Base-by-base conservation (phyloP, 345 rosid genomes). In the Gossypium turneri region DNA sequence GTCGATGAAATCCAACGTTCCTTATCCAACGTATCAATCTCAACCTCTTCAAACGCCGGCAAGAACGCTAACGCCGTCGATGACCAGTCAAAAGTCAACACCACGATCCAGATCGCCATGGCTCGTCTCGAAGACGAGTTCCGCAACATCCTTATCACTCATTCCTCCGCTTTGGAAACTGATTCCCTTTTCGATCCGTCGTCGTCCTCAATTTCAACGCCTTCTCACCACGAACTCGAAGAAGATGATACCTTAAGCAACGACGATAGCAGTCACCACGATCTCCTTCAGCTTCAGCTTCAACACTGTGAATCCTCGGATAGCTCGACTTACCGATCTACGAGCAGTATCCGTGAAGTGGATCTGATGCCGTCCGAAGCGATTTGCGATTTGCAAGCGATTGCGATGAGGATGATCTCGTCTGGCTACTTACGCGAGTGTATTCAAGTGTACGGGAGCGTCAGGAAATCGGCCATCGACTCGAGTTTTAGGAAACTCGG, bases 61-160 rank as follows among this genome's bases (percentile, higher is more conserved):
- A 34, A 34, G 41, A 34, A 22, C 16, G 29, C 11, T 41, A 15
- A 4, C n/a, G 16, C 4, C 58, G 85, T 75, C 16, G 80, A 77
- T 20, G 75, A 75, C 27, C 78, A 79, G n/a, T 64, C 74, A 9
- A 84, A 88, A 79, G 93, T 86, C 79, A 85, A 81, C 82, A 84
- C 88, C 3, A 75, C 90, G 12, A 84, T 92, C 76, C 98, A 92
- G 92, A 92, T 95, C 90, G 97, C 99, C 65, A 95, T 95, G 99
- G 98, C 98, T 45, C 84, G 99, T 7, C 92, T 95, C 1, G 98
- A 92, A 73, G 99, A 95, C 76, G 99, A 95, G 94, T 95, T 95
- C 64, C 86, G 96, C 38, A 89, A 81, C 80, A 90, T 95, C 44
- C 90, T 95, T 19, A 85, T 92, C 47, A 81, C 70, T 12, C 86